phyloP scores from a whole-genome alignment of 1,139 yeast genomes.

The Saccharomycopsis hybrid region DNA sequence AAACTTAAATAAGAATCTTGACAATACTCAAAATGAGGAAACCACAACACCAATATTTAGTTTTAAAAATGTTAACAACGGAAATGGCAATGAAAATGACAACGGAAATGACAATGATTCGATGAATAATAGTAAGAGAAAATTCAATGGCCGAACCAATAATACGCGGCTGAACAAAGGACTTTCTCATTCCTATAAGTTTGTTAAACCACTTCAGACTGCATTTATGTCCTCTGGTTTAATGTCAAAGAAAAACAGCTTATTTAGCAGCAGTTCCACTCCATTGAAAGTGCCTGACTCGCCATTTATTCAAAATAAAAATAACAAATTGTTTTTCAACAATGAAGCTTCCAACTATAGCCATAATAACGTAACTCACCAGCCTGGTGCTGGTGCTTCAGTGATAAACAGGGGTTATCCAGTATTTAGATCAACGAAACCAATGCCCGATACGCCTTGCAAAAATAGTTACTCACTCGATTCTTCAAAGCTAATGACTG shows the following conservation, averaged over 20 bases:
- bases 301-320: constrained; percentile 14
- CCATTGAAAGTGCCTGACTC: constrained; percentile 13
- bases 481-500: constrained; percentile 4
- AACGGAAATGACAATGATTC: not conserved
- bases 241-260: constrained; percentile 42
- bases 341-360: constrained; percentile 37
- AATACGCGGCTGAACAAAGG: constrained; percentile 21
- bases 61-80: constrained; percentile 38
- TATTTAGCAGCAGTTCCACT: not conserved
- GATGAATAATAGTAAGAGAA: not conserved
- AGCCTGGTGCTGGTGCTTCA: not conserved
- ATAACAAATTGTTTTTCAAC: constrained; percentile 7
- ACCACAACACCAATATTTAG: constrained; percentile 35
- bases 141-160: constrained; percentile 11
- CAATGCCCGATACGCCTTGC: constrained; percentile 20
- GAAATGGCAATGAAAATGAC: not conserved
- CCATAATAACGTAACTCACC: not conserved
- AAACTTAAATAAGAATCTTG: constrained; percentile 44
- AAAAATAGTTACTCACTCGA: constrained; percentile 2
- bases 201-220: constrained; percentile 78
- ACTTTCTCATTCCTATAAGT: constrained; percentile 43
- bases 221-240: constrained; percentile 76
- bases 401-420: too few relatives aligned
- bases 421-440: not conserved
- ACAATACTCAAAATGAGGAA: constrained; percentile 33